A percentile compares a stretch with the other conserved stretches of the same genome.
Evolutionary conservation across 306 rosid species (phyloP).

Genomic region (Casuarina glauca): DNA sequence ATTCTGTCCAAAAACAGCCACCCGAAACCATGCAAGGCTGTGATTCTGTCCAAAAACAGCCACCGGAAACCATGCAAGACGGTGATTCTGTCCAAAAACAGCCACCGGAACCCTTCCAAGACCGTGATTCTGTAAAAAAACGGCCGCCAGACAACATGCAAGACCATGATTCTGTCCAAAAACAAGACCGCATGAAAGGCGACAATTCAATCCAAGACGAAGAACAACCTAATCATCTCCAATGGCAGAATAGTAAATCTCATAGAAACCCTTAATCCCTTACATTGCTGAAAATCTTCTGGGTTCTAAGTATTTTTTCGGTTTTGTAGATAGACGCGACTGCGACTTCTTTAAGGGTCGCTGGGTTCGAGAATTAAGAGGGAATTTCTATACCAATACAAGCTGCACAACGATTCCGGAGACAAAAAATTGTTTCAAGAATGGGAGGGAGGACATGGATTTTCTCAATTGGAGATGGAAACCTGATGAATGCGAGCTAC

Average conservation of each 20-base stretch:
- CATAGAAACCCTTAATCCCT: neutral
- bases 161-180: constrained; percentile 7
- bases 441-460: constrained; percentile 65
- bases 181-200: constrained; percentile 5
- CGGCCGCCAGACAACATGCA: too few relatives aligned
- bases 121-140: too few relatives aligned
- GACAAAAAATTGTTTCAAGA: constrained; percentile 71
- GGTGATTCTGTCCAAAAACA: too few relatives aligned
- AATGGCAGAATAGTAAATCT: constrained; percentile 46
- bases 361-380: constrained; percentile 52
- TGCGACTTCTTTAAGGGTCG: constrained; percentile 74
- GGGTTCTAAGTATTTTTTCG: neutral
- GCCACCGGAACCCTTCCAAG: too few relatives aligned
- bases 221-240: constrained; percentile 20
- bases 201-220: constrained; percentile 16
- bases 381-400: constrained; percentile 58
- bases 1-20: neutral
- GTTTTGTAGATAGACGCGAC: constrained; percentile 35
- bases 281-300: constrained; percentile 1
- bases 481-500: constrained; percentile 69
- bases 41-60: constrained; percentile 4
- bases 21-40: neutral
- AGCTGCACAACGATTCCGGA: constrained; percentile 76
- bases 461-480: constrained; percentile 95
- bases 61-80: too few relatives aligned